These are phyloP conservation scores for Trypanosoma cruzi DNA, from an alignment of 208 protist species.

Conservation along the genomic window DNA sequence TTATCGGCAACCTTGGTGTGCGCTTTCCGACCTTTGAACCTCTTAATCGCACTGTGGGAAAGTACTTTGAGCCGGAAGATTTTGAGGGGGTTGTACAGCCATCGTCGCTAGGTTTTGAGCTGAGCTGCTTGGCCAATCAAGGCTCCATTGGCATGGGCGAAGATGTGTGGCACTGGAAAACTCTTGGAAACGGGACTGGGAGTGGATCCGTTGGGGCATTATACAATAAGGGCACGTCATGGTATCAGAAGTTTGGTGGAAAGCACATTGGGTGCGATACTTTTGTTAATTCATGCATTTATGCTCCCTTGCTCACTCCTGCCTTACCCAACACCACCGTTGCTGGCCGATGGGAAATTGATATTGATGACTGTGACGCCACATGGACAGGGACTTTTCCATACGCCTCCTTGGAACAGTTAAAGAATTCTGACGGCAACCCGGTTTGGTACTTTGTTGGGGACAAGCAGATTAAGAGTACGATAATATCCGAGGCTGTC, in stretches of 20 bases:
- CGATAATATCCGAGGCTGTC: conserved; percentile 73
- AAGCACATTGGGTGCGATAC: conserved; percentile 81
- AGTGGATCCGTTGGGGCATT: conserved; percentile 57
- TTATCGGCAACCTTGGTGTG: conserved; percentile 81
- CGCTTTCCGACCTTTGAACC: conserved; percentile 87
- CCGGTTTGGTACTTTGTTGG: conserved; percentile 59
- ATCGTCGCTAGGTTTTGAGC: conserved; percentile 60
- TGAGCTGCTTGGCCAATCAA: conserved; percentile 67
- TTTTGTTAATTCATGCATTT: conserved; percentile 71
- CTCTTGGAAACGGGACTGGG: conserved; percentile 39
- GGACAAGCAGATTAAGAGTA: conserved; percentile 51
- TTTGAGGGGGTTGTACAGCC: conserved; percentile 40
- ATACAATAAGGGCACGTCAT: conserved; percentile 62
- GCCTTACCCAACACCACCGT: conserved; percentile 36
- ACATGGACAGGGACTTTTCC: conserved; percentile 82
- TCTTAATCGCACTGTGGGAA: conserved; percentile 33
- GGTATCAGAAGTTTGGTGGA: conserved; percentile 90
- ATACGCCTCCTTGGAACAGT: conserved; percentile 40
- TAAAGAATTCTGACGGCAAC: conserved; percentile 41
- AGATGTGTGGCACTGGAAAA: conserved; percentile 75
- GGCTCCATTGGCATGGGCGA: conserved; percentile 54
- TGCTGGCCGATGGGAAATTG: conserved; percentile 56
- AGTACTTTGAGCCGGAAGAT: conserved; percentile 66
- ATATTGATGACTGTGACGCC: conserved; percentile 78
- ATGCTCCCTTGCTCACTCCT: conserved; percentile 82